phyloP scores from a whole-genome alignment of 306 rosid genomes.

The Quercus parvula region DNA sequence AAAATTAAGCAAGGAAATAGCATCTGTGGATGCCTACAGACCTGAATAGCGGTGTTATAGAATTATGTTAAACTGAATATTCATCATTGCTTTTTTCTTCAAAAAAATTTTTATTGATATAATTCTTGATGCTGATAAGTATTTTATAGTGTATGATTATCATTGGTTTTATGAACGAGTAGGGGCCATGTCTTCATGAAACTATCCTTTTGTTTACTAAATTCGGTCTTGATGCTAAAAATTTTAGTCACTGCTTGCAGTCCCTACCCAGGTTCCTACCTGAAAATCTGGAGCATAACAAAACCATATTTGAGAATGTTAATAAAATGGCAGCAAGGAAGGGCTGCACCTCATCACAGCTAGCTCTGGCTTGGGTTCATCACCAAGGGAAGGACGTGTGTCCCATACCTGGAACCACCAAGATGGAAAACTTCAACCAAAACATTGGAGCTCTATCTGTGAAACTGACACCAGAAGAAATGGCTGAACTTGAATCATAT shows the following conservation, averaged over 20 bases:
- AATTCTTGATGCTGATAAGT: too few species aligned
- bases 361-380: conserved; percentile 64
- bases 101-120: too few species aligned
- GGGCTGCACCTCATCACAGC: conserved; percentile 60
- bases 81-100: background rate
- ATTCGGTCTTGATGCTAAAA: background rate
- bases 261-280: conserved; percentile 43
- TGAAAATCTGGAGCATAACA: conserved; percentile 58
- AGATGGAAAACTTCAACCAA: conserved; percentile 50
- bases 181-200: background rate
- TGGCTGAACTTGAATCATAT: conserved; percentile 54
- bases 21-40: too few species aligned
- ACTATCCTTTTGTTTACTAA: background rate
- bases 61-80: too few species aligned
- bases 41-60: too few species aligned
- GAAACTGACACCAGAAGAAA: conserved; percentile 56
- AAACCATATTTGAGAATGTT: conserved; percentile 50
- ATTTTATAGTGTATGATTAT: too few species aligned
- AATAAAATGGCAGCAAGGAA: conserved; percentile 55
- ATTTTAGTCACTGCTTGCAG: conserved; percentile 15
- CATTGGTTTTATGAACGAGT: too few species aligned
- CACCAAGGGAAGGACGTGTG: conserved; percentile 67
- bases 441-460: conserved; percentile 61
- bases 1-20: too few species aligned
- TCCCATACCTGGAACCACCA: conserved; percentile 84